Evolutionary conservation across 2,329 filamentous ascomycete species (phyloP), one percentile per base, ranked within the genome.

Genomic region (Aspergillaceae sp.): DNA sequence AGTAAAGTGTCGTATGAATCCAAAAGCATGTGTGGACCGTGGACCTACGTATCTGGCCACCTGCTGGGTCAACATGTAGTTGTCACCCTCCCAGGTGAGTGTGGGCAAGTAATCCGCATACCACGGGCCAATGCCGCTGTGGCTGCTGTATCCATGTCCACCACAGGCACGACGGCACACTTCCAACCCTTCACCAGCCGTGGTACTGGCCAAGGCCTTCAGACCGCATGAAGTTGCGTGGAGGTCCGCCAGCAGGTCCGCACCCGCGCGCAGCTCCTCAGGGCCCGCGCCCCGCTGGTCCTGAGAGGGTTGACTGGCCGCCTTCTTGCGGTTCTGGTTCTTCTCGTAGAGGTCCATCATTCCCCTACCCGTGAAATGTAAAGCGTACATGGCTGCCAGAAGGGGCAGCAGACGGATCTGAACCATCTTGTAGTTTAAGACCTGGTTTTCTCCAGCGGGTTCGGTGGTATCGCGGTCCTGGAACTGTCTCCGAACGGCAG

Each of bases 51-150:
- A 88, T 48, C 84, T 78, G 2, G 83, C 82, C 2, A 88, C 84
- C 68, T 89, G 85, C 64, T 89, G 85, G 7, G 83, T 86, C 48
- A 89, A 72, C 84, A 89, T 87, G 71, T 86, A 88, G 72, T 87
- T 87, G 69, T 87, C 85, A 40, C 85, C 85, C 62, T 88, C 85
- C 81, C 82, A 86, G 7, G 83, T 86, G 9, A 73, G 65, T 0
- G 78, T 84, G 10, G 86, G 84, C 1, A 88, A 73, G 61, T 88
- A 87, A 63, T 89, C 84, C 29, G 84, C 75, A 57, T 87, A 89
- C 76, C 79, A 86, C 11, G 77, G 70, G 1, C 84, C 84, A 54
- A 90, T 86, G n/a, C 86, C 86, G 45, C 80, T 80, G 69, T 87
- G 87, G 57, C 76, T 80, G 45, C 76, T 82, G 71, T 87, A 89